A percentile compares a stretch with the other conserved stretches of the same genome.
These are phyloP conservation scores for Telfairia occidentalis DNA, from an alignment of 331 rosid genomes.

Conservation along the genomic window DNA sequence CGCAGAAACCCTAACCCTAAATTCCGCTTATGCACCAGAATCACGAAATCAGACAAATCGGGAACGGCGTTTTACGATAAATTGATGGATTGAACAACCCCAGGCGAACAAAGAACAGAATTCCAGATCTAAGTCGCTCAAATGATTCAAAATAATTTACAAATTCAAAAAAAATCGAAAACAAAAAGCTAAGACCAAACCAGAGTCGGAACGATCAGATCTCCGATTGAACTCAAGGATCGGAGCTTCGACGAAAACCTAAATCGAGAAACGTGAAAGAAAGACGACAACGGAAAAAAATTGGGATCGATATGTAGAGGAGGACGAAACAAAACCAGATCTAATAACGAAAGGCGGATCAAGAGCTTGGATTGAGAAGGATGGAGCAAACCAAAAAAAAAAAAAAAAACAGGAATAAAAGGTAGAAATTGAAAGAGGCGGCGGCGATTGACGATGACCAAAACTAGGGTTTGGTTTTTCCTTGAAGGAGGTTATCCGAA, in stretches of 20 bases:
- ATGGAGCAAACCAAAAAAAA: conserved; percentile 15
- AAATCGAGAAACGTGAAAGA: not conserved
- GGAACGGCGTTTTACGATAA: not conserved
- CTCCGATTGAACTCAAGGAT: conserved; percentile 2
- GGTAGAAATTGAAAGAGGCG: conserved; percentile 32
- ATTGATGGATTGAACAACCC: not conserved
- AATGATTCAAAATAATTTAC: conserved; percentile 3
- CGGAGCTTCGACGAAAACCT: not conserved
- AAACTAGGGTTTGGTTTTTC: conserved; percentile 44
- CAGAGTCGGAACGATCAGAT: conserved; percentile 6
- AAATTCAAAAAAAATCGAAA: not conserved
- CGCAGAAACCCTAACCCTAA: conserved; percentile 53
- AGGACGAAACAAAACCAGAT: not conserved
- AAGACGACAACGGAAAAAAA: not conserved
- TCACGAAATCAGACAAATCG: not conserved
- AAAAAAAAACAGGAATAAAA: no score
- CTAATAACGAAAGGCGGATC: not conserved
- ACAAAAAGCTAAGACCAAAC: not conserved
- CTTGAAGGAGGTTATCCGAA: conserved; percentile 19
- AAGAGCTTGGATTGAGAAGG: not conserved
- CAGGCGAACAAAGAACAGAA: not conserved
- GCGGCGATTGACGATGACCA: conserved; percentile 41
- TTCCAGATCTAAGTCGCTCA: not conserved
- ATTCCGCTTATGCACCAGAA: conserved; percentile 17
- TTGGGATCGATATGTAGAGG: conserved; percentile 1